Evolutionary conservation across 495 filamentous ascomycete species (phyloP).

Genomic region (Trichodelitschia bisporula): DNA sequence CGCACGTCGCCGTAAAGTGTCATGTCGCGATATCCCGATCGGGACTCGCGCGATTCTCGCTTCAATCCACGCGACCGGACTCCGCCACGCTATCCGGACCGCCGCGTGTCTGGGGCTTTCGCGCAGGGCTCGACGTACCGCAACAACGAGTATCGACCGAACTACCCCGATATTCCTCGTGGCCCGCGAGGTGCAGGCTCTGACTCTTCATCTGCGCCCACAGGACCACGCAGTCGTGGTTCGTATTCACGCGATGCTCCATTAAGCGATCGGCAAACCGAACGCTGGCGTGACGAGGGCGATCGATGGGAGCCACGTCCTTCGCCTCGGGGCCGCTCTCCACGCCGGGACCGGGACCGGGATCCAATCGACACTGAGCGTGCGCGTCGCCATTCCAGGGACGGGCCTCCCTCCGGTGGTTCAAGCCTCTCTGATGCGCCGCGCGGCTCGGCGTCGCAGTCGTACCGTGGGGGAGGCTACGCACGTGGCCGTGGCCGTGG

Average conservation of each 20-base stretch:
- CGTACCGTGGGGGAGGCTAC: slow-evolving; percentile 28
- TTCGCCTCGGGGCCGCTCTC: too few species aligned
- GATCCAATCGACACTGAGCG: slow-evolving; percentile 20
- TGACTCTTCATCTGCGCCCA: slow-evolving; percentile 1
- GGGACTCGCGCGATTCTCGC: too few species aligned
- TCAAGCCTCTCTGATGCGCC: slow-evolving; percentile 44
- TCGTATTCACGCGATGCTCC: slow-evolving; percentile 1
- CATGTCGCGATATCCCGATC: too few species aligned
- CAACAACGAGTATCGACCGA: too few species aligned
- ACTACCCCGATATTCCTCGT: slow-evolving; percentile 11
- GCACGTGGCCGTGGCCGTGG: slow-evolving; percentile 36
- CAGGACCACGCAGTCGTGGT: slow-evolving; percentile 3
- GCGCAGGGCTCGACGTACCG: too few species aligned
- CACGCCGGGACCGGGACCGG: slow-evolving; percentile 19
- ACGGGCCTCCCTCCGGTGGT: slow-evolving; percentile 40
- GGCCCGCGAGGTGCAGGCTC: slow-evolving; percentile 13
- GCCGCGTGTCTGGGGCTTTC: too few species aligned
- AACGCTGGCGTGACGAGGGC: background rate
- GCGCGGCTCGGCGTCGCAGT: slow-evolving; percentile 22
- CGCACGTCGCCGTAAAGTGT: too few species aligned
- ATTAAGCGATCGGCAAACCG: slow-evolving; percentile 7
- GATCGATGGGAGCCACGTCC: slow-evolving; percentile 21
- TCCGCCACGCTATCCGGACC: too few species aligned
- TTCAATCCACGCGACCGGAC: too few species aligned
- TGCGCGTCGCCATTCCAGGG: slow-evolving; percentile 30